Evolutionary conservation across 2,329 filamentous ascomycete genomes (phyloP).

Genomic region (Penicillium decumbens): DNA sequence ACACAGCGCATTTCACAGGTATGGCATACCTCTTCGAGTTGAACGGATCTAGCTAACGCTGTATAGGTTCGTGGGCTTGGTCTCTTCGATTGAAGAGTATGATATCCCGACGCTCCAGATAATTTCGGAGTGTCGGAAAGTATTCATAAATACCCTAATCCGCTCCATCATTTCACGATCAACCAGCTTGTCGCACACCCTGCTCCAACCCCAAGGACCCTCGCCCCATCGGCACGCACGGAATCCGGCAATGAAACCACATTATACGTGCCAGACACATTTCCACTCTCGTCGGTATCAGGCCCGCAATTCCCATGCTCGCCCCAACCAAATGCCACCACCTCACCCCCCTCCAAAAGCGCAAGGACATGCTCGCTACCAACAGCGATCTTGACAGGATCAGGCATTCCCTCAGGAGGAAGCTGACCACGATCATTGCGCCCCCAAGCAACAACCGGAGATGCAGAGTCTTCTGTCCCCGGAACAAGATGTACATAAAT

Average conservation of each 20-base stretch:
- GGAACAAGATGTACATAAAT: slow-evolving; percentile 59
- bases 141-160: neutral
- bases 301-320: slow-evolving; percentile 95
- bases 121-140: neutral
- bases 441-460: slow-evolving; percentile 67
- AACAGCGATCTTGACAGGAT: slow-evolving; percentile 61
- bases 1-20: slow-evolving; percentile 50
- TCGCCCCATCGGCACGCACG: slow-evolving; percentile 37
- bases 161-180: slow-evolving; percentile 25
- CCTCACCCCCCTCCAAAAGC: slow-evolving; percentile 58
- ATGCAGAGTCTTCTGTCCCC: slow-evolving; percentile 38
- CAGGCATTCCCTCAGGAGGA: slow-evolving; percentile 58
- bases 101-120: neutral
- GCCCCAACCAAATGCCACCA: slow-evolving; percentile 91
- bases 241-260: slow-evolving; percentile 58
- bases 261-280: slow-evolving; percentile 67
- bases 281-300: slow-evolving; percentile 54
- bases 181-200: slow-evolving; percentile 90
- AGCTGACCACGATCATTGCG: slow-evolving; percentile 81
- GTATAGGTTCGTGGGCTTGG: slow-evolving; percentile 36
- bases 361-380: slow-evolving; percentile 90
- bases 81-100: slow-evolving; percentile 40
- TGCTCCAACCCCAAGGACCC: slow-evolving; percentile 63
- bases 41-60: slow-evolving; percentile 17
- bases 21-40: neutral